Conservation (phyloP, 257 asterid genomes). For the Paraleonurus japonicus region DNA sequence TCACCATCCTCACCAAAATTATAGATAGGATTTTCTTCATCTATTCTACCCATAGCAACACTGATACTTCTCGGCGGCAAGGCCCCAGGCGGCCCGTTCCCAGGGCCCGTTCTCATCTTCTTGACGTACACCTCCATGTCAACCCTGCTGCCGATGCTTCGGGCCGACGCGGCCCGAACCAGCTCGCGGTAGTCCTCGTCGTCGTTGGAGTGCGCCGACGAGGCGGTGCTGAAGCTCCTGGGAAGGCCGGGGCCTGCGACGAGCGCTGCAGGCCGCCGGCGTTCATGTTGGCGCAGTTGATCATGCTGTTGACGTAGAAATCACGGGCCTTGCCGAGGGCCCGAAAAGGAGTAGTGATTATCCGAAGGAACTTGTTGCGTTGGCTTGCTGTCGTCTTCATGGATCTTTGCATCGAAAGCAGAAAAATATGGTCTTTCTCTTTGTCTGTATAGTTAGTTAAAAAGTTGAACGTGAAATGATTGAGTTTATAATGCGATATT, state of each 20-base stretch:
- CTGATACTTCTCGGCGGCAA: slow-evolving; percentile 67
- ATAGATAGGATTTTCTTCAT: slow-evolving; percentile 62
- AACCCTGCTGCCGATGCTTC: slow-evolving; percentile 23
- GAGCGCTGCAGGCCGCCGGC: slow-evolving; percentile 28
- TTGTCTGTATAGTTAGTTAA: background rate
- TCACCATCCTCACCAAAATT: slow-evolving; percentile 38
- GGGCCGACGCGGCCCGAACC: slow-evolving; percentile 47
- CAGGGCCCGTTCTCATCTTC: slow-evolving; percentile 15
- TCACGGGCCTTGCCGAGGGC: slow-evolving; percentile 47
- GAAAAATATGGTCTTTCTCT: background rate
- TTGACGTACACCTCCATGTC: slow-evolving; percentile 32
- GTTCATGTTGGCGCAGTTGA: slow-evolving; percentile 36
- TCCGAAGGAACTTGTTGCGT: slow-evolving; percentile 44
- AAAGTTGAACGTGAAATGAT: background rate
- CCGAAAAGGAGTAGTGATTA: slow-evolving; percentile 47
- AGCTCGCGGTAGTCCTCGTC: slow-evolving; percentile 45
- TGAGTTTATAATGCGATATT: background rate
- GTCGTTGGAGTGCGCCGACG: slow-evolving; percentile 32
- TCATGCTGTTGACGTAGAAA: slow-evolving; percentile 43
- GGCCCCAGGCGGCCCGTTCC: slow-evolving; percentile 23
- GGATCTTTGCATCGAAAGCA: background rate
- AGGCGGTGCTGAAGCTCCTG: slow-evolving; percentile 41
- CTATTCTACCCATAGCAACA: slow-evolving; percentile 82
- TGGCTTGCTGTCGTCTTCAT: slow-evolving; percentile 38
- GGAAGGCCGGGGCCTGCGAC: slow-evolving; percentile 32